These are phyloP conservation scores for Lasiosphaeris hirsuta DNA, from an alignment of 495 filamentous ascomycete genomes.

Conservation along the genomic window DNA sequence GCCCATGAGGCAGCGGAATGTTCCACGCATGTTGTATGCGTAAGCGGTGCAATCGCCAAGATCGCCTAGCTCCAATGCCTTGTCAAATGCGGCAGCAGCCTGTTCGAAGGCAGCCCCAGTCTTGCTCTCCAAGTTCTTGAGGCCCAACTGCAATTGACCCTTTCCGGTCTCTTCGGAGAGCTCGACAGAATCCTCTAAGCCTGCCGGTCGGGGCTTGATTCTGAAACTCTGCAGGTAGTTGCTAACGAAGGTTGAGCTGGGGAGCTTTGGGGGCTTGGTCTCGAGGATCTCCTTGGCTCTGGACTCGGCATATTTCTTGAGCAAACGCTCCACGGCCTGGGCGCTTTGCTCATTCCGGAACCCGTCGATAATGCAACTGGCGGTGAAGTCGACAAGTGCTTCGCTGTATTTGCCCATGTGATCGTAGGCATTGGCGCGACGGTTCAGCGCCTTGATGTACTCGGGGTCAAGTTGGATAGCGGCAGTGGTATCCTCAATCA, in stretches of 20 bases:
- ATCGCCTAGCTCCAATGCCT: slow-evolving; percentile 75
- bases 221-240: slow-evolving; percentile 99
- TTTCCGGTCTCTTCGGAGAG: slow-evolving; percentile 75
- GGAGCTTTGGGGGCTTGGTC: slow-evolving; percentile 66
- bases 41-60: slow-evolving; percentile 79
- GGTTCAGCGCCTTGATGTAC: slow-evolving; percentile 97
- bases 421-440: slow-evolving; percentile 93
- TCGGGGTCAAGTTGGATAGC: slow-evolving; percentile 87
- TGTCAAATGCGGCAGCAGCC: slow-evolving; percentile 79
- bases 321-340: slow-evolving; percentile 81
- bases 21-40: slow-evolving; percentile 93
- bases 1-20: slow-evolving; percentile 87
- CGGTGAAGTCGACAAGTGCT: slow-evolving; percentile 94
- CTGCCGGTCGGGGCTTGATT: slow-evolving; percentile 68
- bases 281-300: slow-evolving; percentile 86
- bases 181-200: slow-evolving; percentile 75
- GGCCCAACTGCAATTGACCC: slow-evolving; percentile 77
- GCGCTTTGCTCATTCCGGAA: slow-evolving; percentile 89
- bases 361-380: slow-evolving; percentile 96
- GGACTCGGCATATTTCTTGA: slow-evolving; percentile 95
- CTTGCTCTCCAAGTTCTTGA: slow-evolving; percentile 75
- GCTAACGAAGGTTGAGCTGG: slow-evolving; percentile 91
- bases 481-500: slow-evolving; percentile 94
- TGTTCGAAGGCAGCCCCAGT: slow-evolving; percentile 87
- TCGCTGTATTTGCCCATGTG: slow-evolving; percentile 87